These are phyloP conservation scores for Phytophthora chlamydospora DNA, from an alignment of 352 stramenopile species.

Conservation along the genomic window DNA sequence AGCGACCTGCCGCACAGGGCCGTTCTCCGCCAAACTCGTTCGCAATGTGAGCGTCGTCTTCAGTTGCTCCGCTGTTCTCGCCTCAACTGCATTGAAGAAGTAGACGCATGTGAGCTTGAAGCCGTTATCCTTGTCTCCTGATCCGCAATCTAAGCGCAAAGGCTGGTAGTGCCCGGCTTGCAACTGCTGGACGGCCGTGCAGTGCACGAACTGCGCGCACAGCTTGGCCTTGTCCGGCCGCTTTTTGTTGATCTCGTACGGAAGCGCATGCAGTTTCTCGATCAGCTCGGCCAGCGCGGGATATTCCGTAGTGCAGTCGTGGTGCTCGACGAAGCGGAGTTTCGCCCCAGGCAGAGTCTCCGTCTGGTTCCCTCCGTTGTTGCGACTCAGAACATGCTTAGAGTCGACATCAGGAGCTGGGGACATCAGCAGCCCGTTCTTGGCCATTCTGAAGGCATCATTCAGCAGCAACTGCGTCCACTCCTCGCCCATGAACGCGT, in stretches of 20 bases:
- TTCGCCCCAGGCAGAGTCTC: slow-evolving; percentile 25
- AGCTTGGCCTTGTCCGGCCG: slow-evolving; percentile 40
- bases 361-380: slow-evolving; percentile 9
- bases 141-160: slow-evolving; percentile 71
- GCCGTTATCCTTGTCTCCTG: slow-evolving; percentile 74
- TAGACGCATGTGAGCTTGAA: slow-evolving; percentile 83
- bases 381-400: slow-evolving; percentile 24
- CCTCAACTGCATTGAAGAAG: slow-evolving; percentile 49
- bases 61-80: slow-evolving; percentile 9
- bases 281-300: slow-evolving; percentile 76
- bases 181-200: slow-evolving; percentile 60
- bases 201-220: slow-evolving; percentile 76
- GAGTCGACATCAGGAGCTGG: slow-evolving; percentile 31
- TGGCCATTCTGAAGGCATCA: slow-evolving; percentile 72
- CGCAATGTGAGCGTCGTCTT: slow-evolving; percentile 41
- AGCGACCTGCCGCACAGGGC: slow-evolving; percentile 37
- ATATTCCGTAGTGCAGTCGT: slow-evolving; percentile 64
- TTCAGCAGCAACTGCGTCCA: slow-evolving; percentile 69
- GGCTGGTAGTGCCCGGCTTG: slow-evolving; percentile 48
- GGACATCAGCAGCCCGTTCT: slow-evolving; percentile 54
- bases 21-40: slow-evolving; percentile 36
- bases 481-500: slow-evolving; percentile 84
- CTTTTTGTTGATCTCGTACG: slow-evolving; percentile 87
- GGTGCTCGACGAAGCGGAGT: slow-evolving; percentile 68
- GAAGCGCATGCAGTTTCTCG: slow-evolving; percentile 75